Evolutionary conservation across 805 yeast genomes (phyloP).

Genomic region (Saccharomycopsis sp.): DNA sequence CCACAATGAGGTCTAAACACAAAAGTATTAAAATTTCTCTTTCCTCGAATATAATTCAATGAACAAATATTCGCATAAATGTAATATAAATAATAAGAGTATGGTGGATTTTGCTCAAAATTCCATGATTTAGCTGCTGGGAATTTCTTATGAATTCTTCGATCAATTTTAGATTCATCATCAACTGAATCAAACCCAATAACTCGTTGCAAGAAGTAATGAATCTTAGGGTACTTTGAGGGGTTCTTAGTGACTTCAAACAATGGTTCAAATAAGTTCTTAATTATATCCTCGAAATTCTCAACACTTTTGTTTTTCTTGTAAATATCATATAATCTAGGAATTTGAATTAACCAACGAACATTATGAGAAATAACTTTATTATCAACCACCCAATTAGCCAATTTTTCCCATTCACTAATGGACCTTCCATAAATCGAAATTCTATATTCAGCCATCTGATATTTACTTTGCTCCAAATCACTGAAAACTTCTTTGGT

Average conservation of each 20-base stretch:
- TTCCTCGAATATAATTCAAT: constrained; percentile 74
- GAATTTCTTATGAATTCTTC: constrained; percentile 70
- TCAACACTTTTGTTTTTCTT: constrained; percentile 64
- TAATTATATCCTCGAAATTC: constrained; percentile 68
- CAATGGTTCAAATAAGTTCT: constrained; percentile 77
- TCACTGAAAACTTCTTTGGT: constrained; percentile 92
- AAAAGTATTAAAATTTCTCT: constrained; percentile 75
- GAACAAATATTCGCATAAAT: constrained; percentile 81
- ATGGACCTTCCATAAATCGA: constrained; percentile 86
- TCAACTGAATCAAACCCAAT: constrained; percentile 98
- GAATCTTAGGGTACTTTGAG: constrained; percentile 79
- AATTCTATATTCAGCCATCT: constrained; percentile 94
- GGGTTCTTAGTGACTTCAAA: constrained; percentile 89
- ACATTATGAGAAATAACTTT: constrained; percentile 88
- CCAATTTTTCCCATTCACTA: constrained; percentile 93
- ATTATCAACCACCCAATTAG: constrained; percentile 92
- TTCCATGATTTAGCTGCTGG: constrained; percentile 88
- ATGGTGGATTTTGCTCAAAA: constrained; percentile 82
- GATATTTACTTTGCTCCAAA: constrained; percentile 91
- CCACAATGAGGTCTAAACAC: constrained; percentile 98
- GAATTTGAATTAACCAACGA: constrained; percentile 94
- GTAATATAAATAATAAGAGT: constrained; percentile 89
- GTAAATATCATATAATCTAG: constrained; percentile 87
- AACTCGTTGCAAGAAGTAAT: constrained; percentile 83
- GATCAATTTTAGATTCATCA: constrained; percentile 91